Evolutionary conservation across 768 basidiomycete genomes (phyloP).

Genomic region (Leccinellum rugosiceps): DNA sequence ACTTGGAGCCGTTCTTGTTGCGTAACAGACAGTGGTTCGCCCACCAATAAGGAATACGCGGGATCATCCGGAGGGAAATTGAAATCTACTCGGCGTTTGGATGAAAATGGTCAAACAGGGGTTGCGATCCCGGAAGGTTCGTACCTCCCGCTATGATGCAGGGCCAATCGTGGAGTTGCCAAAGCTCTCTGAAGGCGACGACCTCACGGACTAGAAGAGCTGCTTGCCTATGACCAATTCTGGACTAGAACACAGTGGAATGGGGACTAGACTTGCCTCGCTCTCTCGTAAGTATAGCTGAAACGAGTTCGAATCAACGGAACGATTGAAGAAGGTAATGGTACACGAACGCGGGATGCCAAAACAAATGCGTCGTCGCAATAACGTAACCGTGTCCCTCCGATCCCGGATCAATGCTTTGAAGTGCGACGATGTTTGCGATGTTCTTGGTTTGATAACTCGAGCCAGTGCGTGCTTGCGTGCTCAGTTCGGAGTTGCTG

Average conservation of each 20-base stretch:
- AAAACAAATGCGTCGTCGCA: constrained; percentile 91
- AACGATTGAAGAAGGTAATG: background rate
- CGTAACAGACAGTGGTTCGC: constrained; percentile 49
- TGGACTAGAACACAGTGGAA: background rate
- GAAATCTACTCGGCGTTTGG: constrained; percentile 57
- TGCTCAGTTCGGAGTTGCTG: constrained; percentile 31
- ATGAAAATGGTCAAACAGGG: background rate
- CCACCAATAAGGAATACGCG: constrained; percentile 74
- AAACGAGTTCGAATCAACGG: background rate
- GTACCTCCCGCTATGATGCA: constrained; percentile 82
- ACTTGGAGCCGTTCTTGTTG: constrained; percentile 51
- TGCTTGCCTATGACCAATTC: constrained; percentile 55
- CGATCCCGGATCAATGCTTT: constrained; percentile 34
- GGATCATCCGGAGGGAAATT: constrained; percentile 84
- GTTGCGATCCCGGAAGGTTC: background rate
- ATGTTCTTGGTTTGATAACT: constrained; percentile 80
- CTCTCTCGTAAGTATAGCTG: constrained; percentile 72
- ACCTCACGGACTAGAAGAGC: constrained; percentile 71
- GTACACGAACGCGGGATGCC: constrained; percentile 77
- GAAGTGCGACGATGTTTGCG: constrained; percentile 68
- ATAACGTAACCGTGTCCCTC: constrained; percentile 58
- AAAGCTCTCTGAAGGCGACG: constrained; percentile 47
- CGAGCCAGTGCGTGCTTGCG: constrained; percentile 43
- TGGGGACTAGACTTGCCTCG: constrained; percentile 49
- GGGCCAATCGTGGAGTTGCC: constrained; percentile 58